These are phyloP conservation scores for Leptographium procerum DNA, from an alignment of 2,329 filamentous ascomycete species.

Conservation along the genomic window DNA sequence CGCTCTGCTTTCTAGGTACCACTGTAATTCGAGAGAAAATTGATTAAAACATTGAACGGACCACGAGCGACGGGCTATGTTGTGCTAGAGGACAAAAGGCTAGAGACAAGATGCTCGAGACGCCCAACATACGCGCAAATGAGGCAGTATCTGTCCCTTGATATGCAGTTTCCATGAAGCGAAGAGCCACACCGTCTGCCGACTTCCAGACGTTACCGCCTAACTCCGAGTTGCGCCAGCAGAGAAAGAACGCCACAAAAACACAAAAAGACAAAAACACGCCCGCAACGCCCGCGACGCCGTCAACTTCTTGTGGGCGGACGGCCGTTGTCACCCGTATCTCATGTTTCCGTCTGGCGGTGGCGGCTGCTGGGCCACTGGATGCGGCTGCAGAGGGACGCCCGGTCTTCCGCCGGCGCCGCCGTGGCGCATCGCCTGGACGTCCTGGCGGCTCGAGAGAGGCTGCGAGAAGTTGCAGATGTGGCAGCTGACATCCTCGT, in stretches of 20 bases:
- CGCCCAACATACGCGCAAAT: too few relatives aligned
- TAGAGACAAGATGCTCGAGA: too few relatives aligned
- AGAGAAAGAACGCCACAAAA: background rate
- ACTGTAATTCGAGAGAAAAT: too few relatives aligned
- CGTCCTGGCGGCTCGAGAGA: conserved; percentile 44
- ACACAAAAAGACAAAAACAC: background rate
- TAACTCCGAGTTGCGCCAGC: background rate
- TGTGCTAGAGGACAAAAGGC: too few relatives aligned
- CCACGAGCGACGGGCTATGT: too few relatives aligned
- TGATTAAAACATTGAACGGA: too few relatives aligned
- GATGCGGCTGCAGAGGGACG: conserved; percentile 19
- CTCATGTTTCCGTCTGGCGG: conserved; percentile 15
- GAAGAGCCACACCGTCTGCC: background rate
- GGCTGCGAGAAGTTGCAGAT: conserved; percentile 69
- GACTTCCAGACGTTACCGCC: too few relatives aligned
- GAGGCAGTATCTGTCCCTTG: background rate
- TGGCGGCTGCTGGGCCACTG: background rate
- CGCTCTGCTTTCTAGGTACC: too few relatives aligned
- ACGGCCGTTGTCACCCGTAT: conserved; percentile 14
- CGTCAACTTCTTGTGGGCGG: background rate
- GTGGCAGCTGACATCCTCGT: conserved; percentile 59
- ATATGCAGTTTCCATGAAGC: background rate
- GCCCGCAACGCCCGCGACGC: background rate
- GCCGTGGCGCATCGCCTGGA: conserved; percentile 34
- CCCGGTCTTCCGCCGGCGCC: conserved; percentile 19